Base-by-base conservation (phyloP, 2,329 filamentous ascomycete genomes). In the Nigrospora osmanthi region DNA sequence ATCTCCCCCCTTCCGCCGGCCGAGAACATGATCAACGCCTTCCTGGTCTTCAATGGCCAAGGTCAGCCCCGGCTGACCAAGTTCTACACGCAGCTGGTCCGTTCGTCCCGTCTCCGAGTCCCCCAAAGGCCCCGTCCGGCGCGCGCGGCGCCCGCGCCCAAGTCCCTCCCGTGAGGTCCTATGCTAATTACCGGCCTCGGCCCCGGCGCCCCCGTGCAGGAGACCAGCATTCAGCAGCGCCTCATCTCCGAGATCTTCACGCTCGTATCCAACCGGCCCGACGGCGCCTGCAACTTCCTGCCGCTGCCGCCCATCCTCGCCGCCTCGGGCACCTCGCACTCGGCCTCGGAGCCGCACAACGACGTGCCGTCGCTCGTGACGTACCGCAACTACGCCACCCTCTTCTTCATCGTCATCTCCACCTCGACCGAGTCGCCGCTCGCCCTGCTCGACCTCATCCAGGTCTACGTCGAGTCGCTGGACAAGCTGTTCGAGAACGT, bases 341-440 rank as follows among this genome's bases (percentile, higher is more conserved):
- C 63, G 66, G 85, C 67, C 58, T 79, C 78, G 56, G 78, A 83
- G 35, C 83, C 81, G 46, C 80, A 86, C 67, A 90, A 89, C 61
- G 93, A 97, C 67, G 85, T 89, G 11, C 93, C 93, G 11, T 93
- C 89, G 6, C 86, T 97, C 48, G 89, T 98, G 38, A 97, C 93
- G 10, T 98, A 98, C 75, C 89, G 93, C 47, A 88, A 95, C 75
- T 98, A 97, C 62, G 93, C 93, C 11, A 98, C 93, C 0, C 85
- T 98, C 49, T 97, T 94, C 70, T 98, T 98, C 72, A 98, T 98
- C 66, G 75, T 98, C 63, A 98, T 98, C 59, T 93, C 86, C 33
- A 98, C 94, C 5, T 89, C 89, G 6, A 96, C 93, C 47, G 93
- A 98, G 67, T 95, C 89, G 1, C 93, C 93, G 1, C 83, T 98